Evolutionary conservation across 306 rosid genomes (phyloP).

Genomic region (Spatholobus suberectus): DNA sequence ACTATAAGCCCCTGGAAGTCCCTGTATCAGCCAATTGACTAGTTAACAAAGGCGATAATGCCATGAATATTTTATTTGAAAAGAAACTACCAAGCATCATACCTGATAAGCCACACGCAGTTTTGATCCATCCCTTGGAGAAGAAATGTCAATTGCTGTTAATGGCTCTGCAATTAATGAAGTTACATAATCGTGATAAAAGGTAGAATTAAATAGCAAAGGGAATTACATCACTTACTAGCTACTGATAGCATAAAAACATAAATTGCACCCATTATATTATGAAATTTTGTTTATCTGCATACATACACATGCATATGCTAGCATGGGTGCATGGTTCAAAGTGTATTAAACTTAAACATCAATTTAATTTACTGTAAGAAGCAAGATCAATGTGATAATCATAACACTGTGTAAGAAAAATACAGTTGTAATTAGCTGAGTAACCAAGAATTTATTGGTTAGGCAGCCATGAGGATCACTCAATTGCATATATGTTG

Average conservation of each 20-base stretch:
- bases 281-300: neutral
- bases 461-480: neutral
- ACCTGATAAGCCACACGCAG: conserved; percentile 94
- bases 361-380: neutral
- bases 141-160: conserved; percentile 52
- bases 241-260: conserved; percentile 28
- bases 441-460: conserved; percentile 9
- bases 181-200: conserved; percentile 33
- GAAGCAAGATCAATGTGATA: neutral
- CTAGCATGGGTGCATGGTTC: conserved; percentile 5
- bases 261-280: neutral
- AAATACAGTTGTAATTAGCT: neutral
- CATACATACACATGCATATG: neutral
- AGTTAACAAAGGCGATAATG: conserved; percentile 40
- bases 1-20: conserved; percentile 85
- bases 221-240: neutral
- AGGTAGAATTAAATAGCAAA: conserved; percentile 1
- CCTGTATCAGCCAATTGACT: conserved; percentile 54
- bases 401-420: neutral
- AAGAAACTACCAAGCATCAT: conserved; percentile 33
- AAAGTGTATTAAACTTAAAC: conserved; percentile 16
- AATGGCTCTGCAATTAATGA: conserved; percentile 72
- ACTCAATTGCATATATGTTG: neutral
- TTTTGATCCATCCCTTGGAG: conserved; percentile 64
- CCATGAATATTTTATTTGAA: conserved; percentile 15